phyloP scores from a whole-genome alignment of 2,329 filamentous ascomycete species.

The Trichophyton rubrum region DNA sequence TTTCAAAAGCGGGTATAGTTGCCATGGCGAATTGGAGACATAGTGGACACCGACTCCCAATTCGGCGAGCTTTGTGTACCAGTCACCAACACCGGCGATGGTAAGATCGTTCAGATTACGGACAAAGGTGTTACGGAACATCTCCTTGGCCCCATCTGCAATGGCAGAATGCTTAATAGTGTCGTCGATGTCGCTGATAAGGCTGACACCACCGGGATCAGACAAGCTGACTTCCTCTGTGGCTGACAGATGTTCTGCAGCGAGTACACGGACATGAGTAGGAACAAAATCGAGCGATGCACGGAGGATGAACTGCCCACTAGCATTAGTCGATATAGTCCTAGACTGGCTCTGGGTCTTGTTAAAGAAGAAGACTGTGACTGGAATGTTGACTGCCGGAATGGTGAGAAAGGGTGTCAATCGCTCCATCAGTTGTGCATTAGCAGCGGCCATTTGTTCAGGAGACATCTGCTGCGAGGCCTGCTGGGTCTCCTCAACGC shows the following conservation, averaged over 20 bases:
- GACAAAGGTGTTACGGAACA: conserved; percentile 92
- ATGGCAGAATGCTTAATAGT: conserved; percentile 96
- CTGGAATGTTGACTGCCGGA: conserved; percentile 60
- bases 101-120: conserved; percentile 69
- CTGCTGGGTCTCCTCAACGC: conserved; percentile 41
- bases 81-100: conserved; percentile 76
- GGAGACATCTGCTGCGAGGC: conserved; percentile 37
- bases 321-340: conserved; percentile 73
- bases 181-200: conserved; percentile 97
- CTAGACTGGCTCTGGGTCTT: conserved; percentile 67
- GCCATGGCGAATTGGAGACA: conserved; percentile 99
- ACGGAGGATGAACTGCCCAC: conserved; percentile 73
- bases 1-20: conserved; percentile 79
- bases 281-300: conserved; percentile 80
- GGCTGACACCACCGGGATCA: conserved; percentile 65
- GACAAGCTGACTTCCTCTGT: conserved; percentile 67
- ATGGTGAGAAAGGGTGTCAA: conserved; percentile 82
- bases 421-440: conserved; percentile 75
- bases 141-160: conserved; percentile 71
- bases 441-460: conserved; percentile 64
- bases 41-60: conserved; percentile 88
- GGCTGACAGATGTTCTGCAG: conserved; percentile 70
- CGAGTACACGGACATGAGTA: conserved; percentile 75
- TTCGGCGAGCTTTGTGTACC: conserved; percentile 66
- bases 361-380: conserved; percentile 95